These are phyloP conservation scores for Apiospora malaysiana DNA, from an alignment of 2,329 filamentous ascomycete species.

Conservation along the genomic window DNA sequence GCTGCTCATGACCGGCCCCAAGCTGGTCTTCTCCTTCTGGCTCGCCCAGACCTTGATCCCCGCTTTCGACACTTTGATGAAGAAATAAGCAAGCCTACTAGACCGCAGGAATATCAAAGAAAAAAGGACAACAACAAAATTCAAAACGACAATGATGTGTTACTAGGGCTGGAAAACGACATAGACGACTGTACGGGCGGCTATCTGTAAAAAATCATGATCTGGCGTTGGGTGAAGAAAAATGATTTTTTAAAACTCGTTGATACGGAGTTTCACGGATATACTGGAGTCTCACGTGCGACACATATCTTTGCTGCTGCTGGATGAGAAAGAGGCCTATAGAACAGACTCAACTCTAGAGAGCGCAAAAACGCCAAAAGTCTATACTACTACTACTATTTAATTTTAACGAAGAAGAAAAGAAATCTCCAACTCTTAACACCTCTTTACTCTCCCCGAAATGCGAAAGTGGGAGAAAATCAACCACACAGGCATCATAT, in stretches of 20 bases:
- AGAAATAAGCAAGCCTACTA: constrained; percentile 35
- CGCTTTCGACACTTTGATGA: constrained; percentile 70
- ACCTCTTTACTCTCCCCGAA: background rate
- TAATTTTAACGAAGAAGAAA: background rate
- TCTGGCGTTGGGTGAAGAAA: constrained; percentile 23
- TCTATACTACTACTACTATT: constrained; percentile 4
- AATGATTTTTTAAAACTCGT: constrained; percentile 15
- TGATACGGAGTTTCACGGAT: constrained; percentile 10
- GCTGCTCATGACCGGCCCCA: constrained; percentile 98
- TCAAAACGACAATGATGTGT: constrained; percentile 5
- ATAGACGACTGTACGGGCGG: background rate
- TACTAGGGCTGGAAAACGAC: background rate
- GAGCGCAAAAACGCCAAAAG: constrained; percentile 14
- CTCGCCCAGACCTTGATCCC: constrained; percentile 97
- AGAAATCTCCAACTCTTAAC: background rate
- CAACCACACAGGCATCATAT: background rate
- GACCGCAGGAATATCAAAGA: background rate
- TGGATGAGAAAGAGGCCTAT: constrained; percentile 5
- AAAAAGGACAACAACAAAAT: constrained; percentile 21
- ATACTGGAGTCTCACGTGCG: constrained; percentile 15
- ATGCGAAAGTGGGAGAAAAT: background rate
- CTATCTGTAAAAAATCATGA: constrained; percentile 24
- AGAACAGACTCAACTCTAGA: constrained; percentile 28
- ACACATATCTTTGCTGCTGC: constrained; percentile 8
- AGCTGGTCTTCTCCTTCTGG: constrained; percentile 99